These are phyloP conservation scores for Corniculantispora saksenae DNA, from an alignment of 2,329 filamentous ascomycete species.

Conservation along the genomic window DNA sequence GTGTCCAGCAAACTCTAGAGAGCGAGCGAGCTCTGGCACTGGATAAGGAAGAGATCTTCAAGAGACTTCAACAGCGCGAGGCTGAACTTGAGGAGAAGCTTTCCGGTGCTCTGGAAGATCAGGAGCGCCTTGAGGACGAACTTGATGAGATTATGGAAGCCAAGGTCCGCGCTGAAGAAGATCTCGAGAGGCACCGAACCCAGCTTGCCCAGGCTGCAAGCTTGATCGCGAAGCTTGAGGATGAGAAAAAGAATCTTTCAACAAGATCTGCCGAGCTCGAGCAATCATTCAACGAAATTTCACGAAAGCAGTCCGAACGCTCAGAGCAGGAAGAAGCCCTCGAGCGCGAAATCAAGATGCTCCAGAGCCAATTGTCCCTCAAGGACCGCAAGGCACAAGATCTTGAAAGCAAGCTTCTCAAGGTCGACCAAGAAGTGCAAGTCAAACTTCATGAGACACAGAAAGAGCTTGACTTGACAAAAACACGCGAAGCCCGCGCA, in stretches of 20 bases:
- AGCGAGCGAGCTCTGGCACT: conserved; percentile 93
- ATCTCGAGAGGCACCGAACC: conserved; percentile 73
- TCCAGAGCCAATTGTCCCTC: conserved; percentile 83
- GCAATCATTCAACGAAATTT: conserved; percentile 67
- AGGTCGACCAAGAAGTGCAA: conserved; percentile 85
- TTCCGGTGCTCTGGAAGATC: conserved; percentile 86
- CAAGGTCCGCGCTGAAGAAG: conserved; percentile 84
- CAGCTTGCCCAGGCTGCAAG: conserved; percentile 90
- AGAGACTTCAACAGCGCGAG: conserved; percentile 89
- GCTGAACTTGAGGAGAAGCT: conserved; percentile 91
- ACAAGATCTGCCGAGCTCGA: conserved; percentile 70
- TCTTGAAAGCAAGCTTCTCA: conserved; percentile 78
- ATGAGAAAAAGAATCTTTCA: conserved; percentile 77
- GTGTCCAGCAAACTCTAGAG: conserved; percentile 90
- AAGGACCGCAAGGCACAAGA: conserved; percentile 91
- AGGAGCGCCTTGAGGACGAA: conserved; percentile 91
- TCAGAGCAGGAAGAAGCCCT: conserved; percentile 76
- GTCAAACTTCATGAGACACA: conserved; percentile 76
- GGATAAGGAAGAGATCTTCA: conserved; percentile 99
- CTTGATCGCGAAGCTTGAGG: conserved; percentile 82
- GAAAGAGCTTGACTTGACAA: conserved; percentile 76
- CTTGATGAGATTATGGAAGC: conserved; percentile 84
- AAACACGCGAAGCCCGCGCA: conserved; percentile 74
- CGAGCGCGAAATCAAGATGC: conserved; percentile 82
- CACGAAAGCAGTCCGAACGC: conserved; percentile 69